Base-by-base conservation (phyloP, 148 eudicot genomes). In the Rhododendron ferrugineum region DNA sequence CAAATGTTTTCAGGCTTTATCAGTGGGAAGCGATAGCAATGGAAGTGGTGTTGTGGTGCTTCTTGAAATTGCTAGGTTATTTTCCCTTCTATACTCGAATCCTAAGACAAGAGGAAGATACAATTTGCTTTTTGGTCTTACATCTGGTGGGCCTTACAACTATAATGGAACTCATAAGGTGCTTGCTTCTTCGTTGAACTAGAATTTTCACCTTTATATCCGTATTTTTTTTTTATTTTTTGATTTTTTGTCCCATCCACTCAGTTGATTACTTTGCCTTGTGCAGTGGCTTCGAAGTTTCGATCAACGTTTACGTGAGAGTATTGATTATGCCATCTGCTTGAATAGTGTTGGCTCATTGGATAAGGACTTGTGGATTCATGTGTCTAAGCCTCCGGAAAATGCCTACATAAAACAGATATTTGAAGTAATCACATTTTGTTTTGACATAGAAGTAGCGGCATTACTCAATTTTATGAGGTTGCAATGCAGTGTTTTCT, bases 381-480 rank as follows among this genome's bases (percentile, higher is more conserved):
- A 97, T 91, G 99, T 97, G 76, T 97, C 99, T 18, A 97, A 97
- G 88, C 99, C 99, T 92, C 98, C 99, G 37, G 99, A 97, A 85
- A 95, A 97, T 94, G 93, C 95, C 72, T 91, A 92, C 88, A 89
- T 97, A 66, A 95, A 97, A 86, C 98, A 95, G 89, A 93, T 97
- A 77, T 97, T 93, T 86, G 93, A 94, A 85, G 99, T 93, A 91
- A 85, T 82, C 79, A 84, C 83, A 13, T 62, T n/a, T n/a, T 10
- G 49, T 28, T 42, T 56, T 42, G 47, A 37, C 78, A 68, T 26
- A 62, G 40, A 36, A 64, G 5, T 50, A 28, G 36, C 32, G 18
- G 50, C 56, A 23, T 70, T 70, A 20, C 10, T 44, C 16, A 84
- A 76, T 56, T 75, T 23, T 80, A 75, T 79, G 28, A 79, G 46